Evolutionary conservation across 2,329 filamentous ascomycete genomes (phyloP).

Genomic region (Phaeosphaeriaceae sp.): DNA sequence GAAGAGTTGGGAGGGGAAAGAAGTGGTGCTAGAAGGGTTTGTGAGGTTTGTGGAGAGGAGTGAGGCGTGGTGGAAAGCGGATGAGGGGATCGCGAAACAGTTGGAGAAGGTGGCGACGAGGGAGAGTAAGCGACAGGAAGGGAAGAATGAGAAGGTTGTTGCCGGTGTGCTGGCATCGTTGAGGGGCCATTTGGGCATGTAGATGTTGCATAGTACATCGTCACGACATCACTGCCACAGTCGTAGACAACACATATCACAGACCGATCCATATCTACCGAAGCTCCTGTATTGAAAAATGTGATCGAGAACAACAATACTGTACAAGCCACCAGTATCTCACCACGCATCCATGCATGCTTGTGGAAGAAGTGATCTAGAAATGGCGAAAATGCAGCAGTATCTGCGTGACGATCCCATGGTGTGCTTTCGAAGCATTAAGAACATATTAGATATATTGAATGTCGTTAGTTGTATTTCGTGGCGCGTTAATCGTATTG

Average conservation of each 20-base stretch:
- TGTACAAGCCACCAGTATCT: slow-evolving; percentile 25
- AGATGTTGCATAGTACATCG: neutral
- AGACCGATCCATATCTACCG: slow-evolving; percentile 7
- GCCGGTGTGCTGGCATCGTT: slow-evolving; percentile 23
- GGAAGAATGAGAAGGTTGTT: slow-evolving; percentile 64
- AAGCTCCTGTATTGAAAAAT: slow-evolving; percentile 22
- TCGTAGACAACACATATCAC: neutral
- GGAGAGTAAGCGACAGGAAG: slow-evolving; percentile 91
- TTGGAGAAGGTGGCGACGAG: slow-evolving; percentile 74
- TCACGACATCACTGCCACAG: neutral
- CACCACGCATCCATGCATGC: slow-evolving; percentile 28
- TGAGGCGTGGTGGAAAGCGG: slow-evolving; percentile 62
- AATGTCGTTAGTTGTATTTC: slow-evolving; percentile 24
- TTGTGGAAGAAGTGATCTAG: slow-evolving; percentile 22
- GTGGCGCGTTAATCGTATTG: slow-evolving; percentile 13
- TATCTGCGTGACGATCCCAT: slow-evolving; percentile 14
- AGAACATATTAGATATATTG: slow-evolving; percentile 21
- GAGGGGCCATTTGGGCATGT: slow-evolving; percentile 8
- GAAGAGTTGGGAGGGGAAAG: slow-evolving; percentile 94
- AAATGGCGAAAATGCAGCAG: slow-evolving; percentile 18
- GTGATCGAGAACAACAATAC: slow-evolving; percentile 20
- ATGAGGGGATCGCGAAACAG: slow-evolving; percentile 65
- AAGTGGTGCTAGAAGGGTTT: slow-evolving; percentile 80
- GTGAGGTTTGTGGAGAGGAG: slow-evolving; percentile 76
- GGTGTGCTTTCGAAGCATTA: slow-evolving; percentile 11